phyloP scores from a whole-genome alignment of 257 asterid genomes.

The Gentiana dahurica region DNA sequence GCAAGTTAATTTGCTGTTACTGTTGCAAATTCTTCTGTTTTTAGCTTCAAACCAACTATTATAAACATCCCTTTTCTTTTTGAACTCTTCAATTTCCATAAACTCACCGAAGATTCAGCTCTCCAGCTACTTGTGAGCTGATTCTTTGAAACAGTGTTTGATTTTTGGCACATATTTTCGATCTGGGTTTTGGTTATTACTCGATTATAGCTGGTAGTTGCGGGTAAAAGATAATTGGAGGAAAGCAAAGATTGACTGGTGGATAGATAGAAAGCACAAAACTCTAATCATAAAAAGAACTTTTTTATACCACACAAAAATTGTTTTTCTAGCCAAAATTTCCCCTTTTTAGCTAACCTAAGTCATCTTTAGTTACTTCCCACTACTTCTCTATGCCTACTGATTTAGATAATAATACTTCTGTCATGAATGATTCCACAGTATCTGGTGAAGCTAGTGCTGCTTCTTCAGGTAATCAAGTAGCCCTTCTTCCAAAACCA shows the following conservation, averaged over 20 bases:
- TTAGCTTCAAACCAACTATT: background rate
- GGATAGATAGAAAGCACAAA: constrained; percentile 8
- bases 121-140: constrained; percentile 6
- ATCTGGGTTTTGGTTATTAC: constrained; percentile 15
- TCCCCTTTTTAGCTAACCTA: constrained; percentile 13
- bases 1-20: background rate
- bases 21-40: background rate
- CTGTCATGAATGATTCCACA: constrained; percentile 20
- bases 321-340: constrained; percentile 14
- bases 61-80: background rate
- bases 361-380: constrained; percentile 1
- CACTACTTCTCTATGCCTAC: constrained; percentile 11
- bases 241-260: constrained; percentile 16
- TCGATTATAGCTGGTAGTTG: constrained; percentile 16
- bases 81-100: no score
- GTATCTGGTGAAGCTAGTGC: constrained; percentile 27
- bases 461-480: constrained; percentile 20
- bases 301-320: constrained; percentile 4
- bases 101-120: constrained; percentile 1
- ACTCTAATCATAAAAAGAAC: constrained; percentile 8
- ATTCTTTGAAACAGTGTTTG: constrained; percentile 8
- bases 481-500: constrained; percentile 25
- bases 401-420: constrained; percentile 14
- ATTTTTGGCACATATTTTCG: constrained; percentile 10
- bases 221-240: background rate